Percentiles rank a stretch among this genome's conserved stretches.
These are phyloP conservation scores for Sphagnum tenellum DNA, from an alignment of 225 moss, liverwort and hornwort genomes.

Conservation along the genomic window DNA sequence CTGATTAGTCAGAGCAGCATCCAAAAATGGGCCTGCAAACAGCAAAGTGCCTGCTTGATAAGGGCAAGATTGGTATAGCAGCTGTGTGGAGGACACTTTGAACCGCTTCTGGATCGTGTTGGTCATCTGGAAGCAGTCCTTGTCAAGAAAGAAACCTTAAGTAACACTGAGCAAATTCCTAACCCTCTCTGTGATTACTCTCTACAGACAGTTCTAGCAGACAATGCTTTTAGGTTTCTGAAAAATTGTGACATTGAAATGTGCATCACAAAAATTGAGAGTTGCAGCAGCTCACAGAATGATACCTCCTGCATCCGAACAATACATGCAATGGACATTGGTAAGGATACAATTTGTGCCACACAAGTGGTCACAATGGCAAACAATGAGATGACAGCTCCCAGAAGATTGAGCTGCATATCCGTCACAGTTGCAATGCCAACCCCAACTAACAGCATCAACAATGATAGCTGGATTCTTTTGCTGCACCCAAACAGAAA, in stretches of 20 bases:
- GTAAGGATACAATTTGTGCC: constrained; percentile 50
- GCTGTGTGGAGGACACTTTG: constrained; percentile 51
- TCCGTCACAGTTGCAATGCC: constrained; percentile 58
- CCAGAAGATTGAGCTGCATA: constrained; percentile 37
- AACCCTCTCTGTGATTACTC: no score
- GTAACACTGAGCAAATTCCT: no score
- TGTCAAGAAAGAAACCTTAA: constrained; percentile 16
- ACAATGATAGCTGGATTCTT: constrained; percentile 39
- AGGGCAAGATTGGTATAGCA: constrained; percentile 54
- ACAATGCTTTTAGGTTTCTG: no score
- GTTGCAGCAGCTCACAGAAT: no score
- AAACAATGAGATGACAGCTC: constrained; percentile 37
- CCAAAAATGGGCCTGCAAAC: constrained; percentile 42
- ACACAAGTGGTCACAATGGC: constrained; percentile 55
- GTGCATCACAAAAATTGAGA: no score
- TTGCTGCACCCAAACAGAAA: constrained; percentile 14
- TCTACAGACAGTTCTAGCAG: no score
- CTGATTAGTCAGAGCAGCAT: constrained; percentile 41
- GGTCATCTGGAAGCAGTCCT: constrained; percentile 31
- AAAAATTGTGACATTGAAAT: no score
- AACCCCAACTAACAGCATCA: constrained; percentile 40
- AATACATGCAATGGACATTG: not conserved
- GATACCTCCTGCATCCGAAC: not conserved
- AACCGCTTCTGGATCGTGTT: constrained; percentile 54
- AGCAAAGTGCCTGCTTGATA: constrained; percentile 45